These are phyloP conservation scores for Mycena citricolor DNA, from an alignment of 1,284 basidiomycete species.

Conservation along the genomic window DNA sequence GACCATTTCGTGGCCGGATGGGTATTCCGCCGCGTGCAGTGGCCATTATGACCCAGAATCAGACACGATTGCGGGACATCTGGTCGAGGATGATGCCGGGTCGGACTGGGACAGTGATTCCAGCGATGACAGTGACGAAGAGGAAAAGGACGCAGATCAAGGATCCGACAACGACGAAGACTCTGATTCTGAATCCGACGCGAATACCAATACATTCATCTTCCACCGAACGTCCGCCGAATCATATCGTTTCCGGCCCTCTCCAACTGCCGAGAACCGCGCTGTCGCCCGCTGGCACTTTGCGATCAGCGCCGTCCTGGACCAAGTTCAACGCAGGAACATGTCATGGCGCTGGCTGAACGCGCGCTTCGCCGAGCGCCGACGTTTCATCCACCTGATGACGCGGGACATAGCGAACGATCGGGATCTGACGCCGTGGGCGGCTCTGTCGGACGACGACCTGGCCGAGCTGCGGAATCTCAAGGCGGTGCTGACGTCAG, in stretches of 20 bases:
- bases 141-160: background rate
- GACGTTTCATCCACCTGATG: constrained; percentile 11
- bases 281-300: constrained; percentile 21
- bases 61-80: constrained; percentile 5
- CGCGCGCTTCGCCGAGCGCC: constrained; percentile 1
- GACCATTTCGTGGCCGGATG: constrained; percentile 7
- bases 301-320: constrained; percentile 14
- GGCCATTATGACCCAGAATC: constrained; percentile 5
- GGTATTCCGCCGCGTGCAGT: constrained; percentile 1
- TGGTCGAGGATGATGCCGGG: too few species aligned
- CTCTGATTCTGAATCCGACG: constrained; percentile 1
- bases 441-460: constrained; percentile 10
- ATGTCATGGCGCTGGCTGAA: constrained; percentile 1
- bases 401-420: background rate
- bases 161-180: background rate
- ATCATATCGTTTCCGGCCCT: constrained; percentile 6
- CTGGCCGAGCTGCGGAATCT: constrained; percentile 6
- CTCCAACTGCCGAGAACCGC: constrained; percentile 2
- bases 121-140: background rate
- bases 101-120: too few species aligned
- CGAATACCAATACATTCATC: constrained; percentile 22
- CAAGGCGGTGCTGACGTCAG: constrained; percentile 5
- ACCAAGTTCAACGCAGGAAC: constrained; percentile 6
- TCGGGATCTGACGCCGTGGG: constrained; percentile 8
- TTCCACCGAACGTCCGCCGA: constrained; percentile 17